phyloP scores from a whole-genome alignment of 2,329 filamentous ascomycete genomes.

The Talaromyces islandicus region DNA sequence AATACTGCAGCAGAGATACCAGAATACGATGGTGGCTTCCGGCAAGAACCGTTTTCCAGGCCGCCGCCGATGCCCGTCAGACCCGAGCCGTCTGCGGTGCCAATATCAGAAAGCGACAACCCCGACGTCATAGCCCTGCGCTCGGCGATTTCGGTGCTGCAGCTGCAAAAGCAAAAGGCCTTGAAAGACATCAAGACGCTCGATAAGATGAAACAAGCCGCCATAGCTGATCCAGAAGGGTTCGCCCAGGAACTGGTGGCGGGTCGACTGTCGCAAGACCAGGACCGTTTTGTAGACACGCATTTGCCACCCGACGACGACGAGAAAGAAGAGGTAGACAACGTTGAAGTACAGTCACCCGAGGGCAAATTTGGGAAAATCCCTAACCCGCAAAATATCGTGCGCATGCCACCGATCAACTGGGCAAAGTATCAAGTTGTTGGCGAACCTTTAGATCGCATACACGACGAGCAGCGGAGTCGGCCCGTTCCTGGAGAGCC shows the following conservation, averaged over 20 bases:
- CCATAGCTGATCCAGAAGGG: slow-evolving; percentile 62
- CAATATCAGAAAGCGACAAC: slow-evolving; percentile 52
- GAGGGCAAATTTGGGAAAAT: slow-evolving; percentile 54
- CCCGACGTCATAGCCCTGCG: slow-evolving; percentile 82
- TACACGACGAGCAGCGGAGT: slow-evolving; percentile 72
- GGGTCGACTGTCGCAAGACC: slow-evolving; percentile 49
- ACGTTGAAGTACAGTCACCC: not conserved
- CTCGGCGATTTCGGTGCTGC: slow-evolving; percentile 77
- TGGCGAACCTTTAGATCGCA: slow-evolving; percentile 72
- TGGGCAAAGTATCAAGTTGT: slow-evolving; percentile 94
- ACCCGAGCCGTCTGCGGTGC: slow-evolving; percentile 34
- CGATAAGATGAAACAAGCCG: slow-evolving; percentile 63
- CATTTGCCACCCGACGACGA: slow-evolving; percentile 24
- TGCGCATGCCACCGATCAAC: slow-evolving; percentile 83
- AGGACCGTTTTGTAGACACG: slow-evolving; percentile 25
- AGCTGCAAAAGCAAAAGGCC: slow-evolving; percentile 76
- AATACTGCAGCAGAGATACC: not conserved
- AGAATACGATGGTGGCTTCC: not conserved
- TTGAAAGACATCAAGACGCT: slow-evolving; percentile 67
- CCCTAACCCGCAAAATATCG: slow-evolving; percentile 72
- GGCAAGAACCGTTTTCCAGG: not conserved
- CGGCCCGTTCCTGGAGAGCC: slow-evolving; percentile 49
- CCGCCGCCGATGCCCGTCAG: slow-evolving; percentile 21
- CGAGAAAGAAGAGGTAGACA: slow-evolving; percentile 13
- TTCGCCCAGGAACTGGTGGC: slow-evolving; percentile 64